phyloP scores from a whole-genome alignment of 441 rosid genomes.

The Corymbia calophylla region DNA sequence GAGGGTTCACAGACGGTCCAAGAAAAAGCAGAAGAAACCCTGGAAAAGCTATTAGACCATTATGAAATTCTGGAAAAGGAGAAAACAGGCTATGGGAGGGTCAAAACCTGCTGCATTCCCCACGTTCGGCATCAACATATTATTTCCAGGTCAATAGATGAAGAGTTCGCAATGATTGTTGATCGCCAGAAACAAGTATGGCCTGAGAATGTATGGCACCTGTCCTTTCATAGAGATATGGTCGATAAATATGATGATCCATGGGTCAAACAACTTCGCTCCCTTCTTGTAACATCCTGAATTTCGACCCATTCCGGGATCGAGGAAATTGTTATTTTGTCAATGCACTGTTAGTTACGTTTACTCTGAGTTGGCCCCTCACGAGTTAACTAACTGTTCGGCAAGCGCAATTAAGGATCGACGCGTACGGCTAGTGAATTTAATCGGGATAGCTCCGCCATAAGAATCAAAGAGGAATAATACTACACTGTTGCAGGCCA shows the following conservation, averaged over 20 bases:
- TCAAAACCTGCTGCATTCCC: background rate
- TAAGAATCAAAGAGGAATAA: too few relatives aligned
- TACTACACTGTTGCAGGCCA: too few relatives aligned
- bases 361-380: too few relatives aligned
- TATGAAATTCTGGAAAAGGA: background rate
- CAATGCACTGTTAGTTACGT: too few relatives aligned
- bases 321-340: too few relatives aligned
- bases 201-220: background rate
- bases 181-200: rapidly evolving
- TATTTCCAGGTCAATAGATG: background rate
- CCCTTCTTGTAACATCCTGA: too few relatives aligned
- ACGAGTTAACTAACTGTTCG: too few relatives aligned
- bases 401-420: too few relatives aligned
- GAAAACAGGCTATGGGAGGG: background rate
- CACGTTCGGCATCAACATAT: background rate
- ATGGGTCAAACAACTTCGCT: background rate
- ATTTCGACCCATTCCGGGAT: too few relatives aligned
- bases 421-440: too few relatives aligned
- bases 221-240: background rate
- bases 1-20: background rate
- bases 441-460: too few relatives aligned
- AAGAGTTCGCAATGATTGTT: background rate
- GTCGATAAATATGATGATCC: background rate
- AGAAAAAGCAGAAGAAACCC: background rate
- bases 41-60: background rate